These are phyloP conservation scores for Theobroma cacao DNA, from an alignment of 345 rosid genomes.

Conservation along the genomic window DNA sequence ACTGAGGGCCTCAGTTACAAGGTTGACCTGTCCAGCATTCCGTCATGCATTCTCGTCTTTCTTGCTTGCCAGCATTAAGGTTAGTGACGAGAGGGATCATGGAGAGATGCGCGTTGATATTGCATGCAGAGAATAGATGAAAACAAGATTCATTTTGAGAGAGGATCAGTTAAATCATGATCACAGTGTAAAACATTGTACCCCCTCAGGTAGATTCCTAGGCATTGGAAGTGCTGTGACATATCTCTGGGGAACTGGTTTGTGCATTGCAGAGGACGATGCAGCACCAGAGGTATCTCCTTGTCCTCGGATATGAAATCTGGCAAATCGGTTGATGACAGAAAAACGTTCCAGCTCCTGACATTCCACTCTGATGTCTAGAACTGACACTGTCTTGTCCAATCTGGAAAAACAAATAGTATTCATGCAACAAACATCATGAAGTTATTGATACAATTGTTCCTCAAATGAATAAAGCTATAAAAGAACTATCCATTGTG, in stretches of 20 bases:
- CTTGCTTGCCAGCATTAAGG: slow-evolving; percentile 18
- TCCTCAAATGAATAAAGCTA: neutral
- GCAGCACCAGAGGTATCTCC: slow-evolving; percentile 36
- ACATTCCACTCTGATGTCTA: slow-evolving; percentile 62
- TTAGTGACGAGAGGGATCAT: slow-evolving; percentile 15
- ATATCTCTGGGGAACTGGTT: slow-evolving; percentile 59
- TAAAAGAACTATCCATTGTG: neutral
- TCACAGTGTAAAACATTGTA: slow-evolving; percentile 75
- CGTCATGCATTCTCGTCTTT: slow-evolving; percentile 21
- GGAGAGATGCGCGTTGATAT: slow-evolving; percentile 1
- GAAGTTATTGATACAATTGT: neutral
- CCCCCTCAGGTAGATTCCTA: slow-evolving; percentile 58
- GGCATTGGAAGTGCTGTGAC: slow-evolving; percentile 62
- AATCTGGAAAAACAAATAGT: slow-evolving; percentile 41
- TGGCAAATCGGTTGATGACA: slow-evolving; percentile 86
- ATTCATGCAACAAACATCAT: slow-evolving; percentile 5
- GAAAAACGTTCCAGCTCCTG: slow-evolving; percentile 73
- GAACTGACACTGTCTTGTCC: slow-evolving; percentile 46
- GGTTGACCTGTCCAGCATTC: slow-evolving; percentile 22
- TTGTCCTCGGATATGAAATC: slow-evolving; percentile 65
- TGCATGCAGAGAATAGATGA: slow-evolving; percentile 24
- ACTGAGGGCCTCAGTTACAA: slow-evolving; percentile 20
- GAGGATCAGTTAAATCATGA: slow-evolving; percentile 18
- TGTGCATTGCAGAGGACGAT: slow-evolving; percentile 27
- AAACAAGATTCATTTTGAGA: slow-evolving; percentile 21